phyloP scores from a whole-genome alignment of 768 basidiomycete species.

The Basidioascus undulatus region DNA sequence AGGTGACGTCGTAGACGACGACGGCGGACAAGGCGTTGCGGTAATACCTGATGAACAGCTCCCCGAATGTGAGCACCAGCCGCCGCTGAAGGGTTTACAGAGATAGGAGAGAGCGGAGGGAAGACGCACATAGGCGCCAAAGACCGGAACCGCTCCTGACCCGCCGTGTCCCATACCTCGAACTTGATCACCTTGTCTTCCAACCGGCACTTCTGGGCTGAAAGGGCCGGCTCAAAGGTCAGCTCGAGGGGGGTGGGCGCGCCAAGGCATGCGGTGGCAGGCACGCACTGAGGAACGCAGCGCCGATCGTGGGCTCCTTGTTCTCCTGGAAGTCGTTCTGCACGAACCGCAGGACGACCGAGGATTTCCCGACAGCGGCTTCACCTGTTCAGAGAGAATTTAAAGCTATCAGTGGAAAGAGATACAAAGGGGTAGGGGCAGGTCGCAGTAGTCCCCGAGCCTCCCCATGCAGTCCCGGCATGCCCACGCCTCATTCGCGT shows the following conservation, averaged over 20 bases:
- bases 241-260: neutral
- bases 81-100: neutral
- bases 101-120: neutral
- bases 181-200: constrained; percentile 43
- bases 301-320: constrained; percentile 96
- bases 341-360: constrained; percentile 92
- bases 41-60: no score
- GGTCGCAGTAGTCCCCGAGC: neutral
- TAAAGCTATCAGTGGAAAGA: no score
- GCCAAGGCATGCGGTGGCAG: neutral
- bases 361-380: constrained; percentile 91
- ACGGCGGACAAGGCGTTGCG: constrained; percentile 95
- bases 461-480: no score
- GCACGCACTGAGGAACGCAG: constrained; percentile 54
- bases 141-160: constrained; percentile 91
- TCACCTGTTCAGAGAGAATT: constrained; percentile 38
- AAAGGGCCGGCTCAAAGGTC: neutral
- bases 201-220: constrained; percentile 66
- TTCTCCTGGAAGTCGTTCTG: constrained; percentile 94
- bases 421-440: neutral
- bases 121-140: constrained; percentile 66
- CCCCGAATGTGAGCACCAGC: no score
- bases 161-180: constrained; percentile 95
- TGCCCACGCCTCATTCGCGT: no score
- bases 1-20: constrained; percentile 88